phyloP scores from a whole-genome alignment of 805 yeast genomes.

The Kuraishia piskuri region DNA sequence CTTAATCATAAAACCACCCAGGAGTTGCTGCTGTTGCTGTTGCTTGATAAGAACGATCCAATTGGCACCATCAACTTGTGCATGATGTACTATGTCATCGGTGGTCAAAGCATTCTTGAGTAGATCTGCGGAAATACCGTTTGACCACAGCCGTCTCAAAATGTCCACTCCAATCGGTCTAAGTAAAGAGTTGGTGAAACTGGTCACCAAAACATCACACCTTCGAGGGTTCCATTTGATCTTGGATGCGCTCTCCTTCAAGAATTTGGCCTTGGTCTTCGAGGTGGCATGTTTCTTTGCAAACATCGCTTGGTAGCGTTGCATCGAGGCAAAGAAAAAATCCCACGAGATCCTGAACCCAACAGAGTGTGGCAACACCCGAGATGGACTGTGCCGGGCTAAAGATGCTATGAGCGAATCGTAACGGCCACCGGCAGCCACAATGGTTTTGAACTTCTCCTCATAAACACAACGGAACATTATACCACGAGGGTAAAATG shows the following conservation, averaged over 20 bases:
- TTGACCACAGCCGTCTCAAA: conserved; percentile 60
- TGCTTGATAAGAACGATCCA: conserved; percentile 74
- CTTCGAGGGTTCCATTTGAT: conserved; percentile 47
- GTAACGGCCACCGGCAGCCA: conserved; percentile 94
- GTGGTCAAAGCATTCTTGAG: conserved; percentile 31
- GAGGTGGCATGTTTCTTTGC: conserved; percentile 6
- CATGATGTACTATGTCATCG: conserved; percentile 61
- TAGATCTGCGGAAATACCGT: conserved; percentile 73
- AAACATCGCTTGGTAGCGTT: conserved; percentile 32
- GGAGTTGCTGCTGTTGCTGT: not conserved
- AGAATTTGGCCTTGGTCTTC: conserved; percentile 21
- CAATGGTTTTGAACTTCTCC: conserved; percentile 38
- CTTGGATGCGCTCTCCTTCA: conserved; percentile 24
- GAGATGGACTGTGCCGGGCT: conserved; percentile 35
- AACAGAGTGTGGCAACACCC: conserved; percentile 50
- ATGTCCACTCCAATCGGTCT: conserved; percentile 57
- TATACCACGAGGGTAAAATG: conserved; percentile 70
- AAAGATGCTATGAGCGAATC: conserved; percentile 63
- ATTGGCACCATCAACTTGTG: conserved; percentile 61
- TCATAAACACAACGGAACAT: conserved; percentile 85
- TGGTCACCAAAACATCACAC: conserved; percentile 76
- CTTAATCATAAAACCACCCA: conserved; percentile 16
- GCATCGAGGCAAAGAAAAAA: conserved; percentile 44
- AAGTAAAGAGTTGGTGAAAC: conserved; percentile 50
- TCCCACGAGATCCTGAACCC: conserved; percentile 84